A percentile compares a stretch with the other conserved stretches of the same genome.
These are phyloP conservation scores for Mycosarcoma maydis DNA, from an alignment of 1,284 basidiomycete species.

Conservation along the genomic window DNA sequence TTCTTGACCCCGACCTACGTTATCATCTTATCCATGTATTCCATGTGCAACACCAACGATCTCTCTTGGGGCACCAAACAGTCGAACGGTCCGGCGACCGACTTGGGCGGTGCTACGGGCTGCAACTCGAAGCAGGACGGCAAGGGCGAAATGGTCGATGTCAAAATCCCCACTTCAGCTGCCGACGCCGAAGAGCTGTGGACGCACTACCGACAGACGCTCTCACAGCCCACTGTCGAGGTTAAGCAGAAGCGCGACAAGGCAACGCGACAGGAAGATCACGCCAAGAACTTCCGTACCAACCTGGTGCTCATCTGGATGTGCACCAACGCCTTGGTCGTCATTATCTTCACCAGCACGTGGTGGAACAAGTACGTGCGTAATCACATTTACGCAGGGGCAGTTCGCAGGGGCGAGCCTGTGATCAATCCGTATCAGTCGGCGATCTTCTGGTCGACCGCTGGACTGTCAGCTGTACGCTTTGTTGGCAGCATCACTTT, in stretches of 20 bases:
- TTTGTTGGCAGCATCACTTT: slow-evolving; percentile 46
- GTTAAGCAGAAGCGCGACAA: slow-evolving; percentile 49
- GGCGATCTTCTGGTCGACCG: slow-evolving; percentile 48
- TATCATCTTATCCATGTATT: slow-evolving; percentile 63
- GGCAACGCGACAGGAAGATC: slow-evolving; percentile 57
- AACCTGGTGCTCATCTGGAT: slow-evolving; percentile 88
- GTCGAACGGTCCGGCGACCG: slow-evolving; percentile 52
- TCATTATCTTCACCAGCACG: slow-evolving; percentile 55
- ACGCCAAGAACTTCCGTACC: slow-evolving; percentile 78
- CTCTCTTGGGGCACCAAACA: slow-evolving; percentile 65
- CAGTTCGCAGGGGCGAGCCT: slow-evolving; percentile 23
- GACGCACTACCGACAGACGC: slow-evolving; percentile 62
- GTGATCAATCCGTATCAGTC: slow-evolving; percentile 46
- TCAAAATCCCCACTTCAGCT: slow-evolving; percentile 58
- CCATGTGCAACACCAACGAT: slow-evolving; percentile 65
- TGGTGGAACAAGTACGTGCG: slow-evolving; percentile 45
- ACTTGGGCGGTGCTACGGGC: slow-evolving; percentile 56
- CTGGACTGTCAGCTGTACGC: slow-evolving; percentile 46
- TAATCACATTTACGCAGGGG: slow-evolving; percentile 27
- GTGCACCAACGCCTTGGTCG: slow-evolving; percentile 57
- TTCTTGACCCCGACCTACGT: slow-evolving; percentile 63
- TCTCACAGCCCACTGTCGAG: slow-evolving; percentile 39
- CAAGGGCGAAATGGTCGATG: slow-evolving; percentile 55
- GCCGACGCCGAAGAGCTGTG: slow-evolving; percentile 62
- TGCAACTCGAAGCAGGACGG: slow-evolving; percentile 44